These are phyloP conservation scores for Fonsecaea erecta DNA, from an alignment of 2,329 filamentous ascomycete species.

Conservation along the genomic window DNA sequence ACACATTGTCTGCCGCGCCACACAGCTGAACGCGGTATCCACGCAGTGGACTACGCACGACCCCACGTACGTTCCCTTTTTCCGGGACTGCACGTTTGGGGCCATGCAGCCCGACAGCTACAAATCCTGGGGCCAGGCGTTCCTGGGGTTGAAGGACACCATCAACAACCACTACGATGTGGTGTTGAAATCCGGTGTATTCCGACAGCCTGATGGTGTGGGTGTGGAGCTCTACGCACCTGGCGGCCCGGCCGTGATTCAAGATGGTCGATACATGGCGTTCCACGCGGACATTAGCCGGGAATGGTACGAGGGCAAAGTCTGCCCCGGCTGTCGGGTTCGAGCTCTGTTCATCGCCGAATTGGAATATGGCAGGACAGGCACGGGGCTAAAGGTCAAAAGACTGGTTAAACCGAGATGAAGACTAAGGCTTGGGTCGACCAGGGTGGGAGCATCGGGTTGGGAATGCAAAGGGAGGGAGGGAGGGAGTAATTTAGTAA, in stretches of 20 bases:
- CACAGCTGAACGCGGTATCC: constrained; percentile 12
- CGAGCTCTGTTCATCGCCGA: constrained; percentile 12
- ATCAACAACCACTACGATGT: not conserved
- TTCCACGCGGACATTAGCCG: constrained; percentile 23
- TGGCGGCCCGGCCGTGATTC: constrained; percentile 18
- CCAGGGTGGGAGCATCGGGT: no score
- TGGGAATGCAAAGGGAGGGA: no score
- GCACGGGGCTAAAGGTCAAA: constrained; percentile 12
- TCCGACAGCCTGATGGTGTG: constrained; percentile 12
- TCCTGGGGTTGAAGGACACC: constrained; percentile 7
- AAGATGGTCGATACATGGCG: constrained; percentile 21
- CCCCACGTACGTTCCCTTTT: constrained; percentile 4
- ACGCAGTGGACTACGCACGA: constrained; percentile 9
- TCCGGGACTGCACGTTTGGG: constrained; percentile 9
- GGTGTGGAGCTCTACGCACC: constrained; percentile 15
- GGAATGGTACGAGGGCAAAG: constrained; percentile 15
- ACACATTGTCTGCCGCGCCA: constrained; percentile 18
- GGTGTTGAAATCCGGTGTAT: constrained; percentile 15
- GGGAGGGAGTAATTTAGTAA: no score
- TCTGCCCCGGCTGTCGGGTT: constrained; percentile 7
- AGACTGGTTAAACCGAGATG: constrained; percentile 9
- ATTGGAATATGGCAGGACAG: constrained; percentile 12
- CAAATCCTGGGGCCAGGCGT: constrained; percentile 13
- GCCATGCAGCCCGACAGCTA: constrained; percentile 9
- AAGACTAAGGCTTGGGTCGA: not conserved